Base-by-base conservation (phyloP, 2,329 filamentous ascomycete species). In the Epichloe gansuensis region DNA sequence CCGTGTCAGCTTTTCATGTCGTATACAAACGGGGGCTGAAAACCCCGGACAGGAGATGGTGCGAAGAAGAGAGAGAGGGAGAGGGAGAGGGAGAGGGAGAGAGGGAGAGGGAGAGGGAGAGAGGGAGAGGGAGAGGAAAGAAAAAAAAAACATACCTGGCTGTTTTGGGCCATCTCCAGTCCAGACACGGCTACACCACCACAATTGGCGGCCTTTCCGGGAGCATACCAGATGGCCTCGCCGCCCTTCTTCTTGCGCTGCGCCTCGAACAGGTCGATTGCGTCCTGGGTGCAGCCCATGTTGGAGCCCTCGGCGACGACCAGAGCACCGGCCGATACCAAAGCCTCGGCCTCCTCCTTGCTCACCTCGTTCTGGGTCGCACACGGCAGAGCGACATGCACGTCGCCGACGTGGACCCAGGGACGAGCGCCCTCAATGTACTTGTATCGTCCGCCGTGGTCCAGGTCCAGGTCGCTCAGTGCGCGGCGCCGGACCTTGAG, bases 111-210 rank as follows among this genome's bases (percentile, higher is more conserved):
- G n/a, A n/a, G n/a, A n/a, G n/a, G n/a, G n/a, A n/a, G n/a, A n/a
- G n/a, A n/a, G n/a, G 35, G 27, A 41, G 40, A 4, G 15, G 42
- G 2, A 49, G 23, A 27, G 36, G n/a, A n/a, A n/a, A n/a, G 31
- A 21, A 7, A 4, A 5, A 5, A 15, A 31, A 15, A 25, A 25
- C 50, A 34, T 57, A 65, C 63, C 59, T 69, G 74, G 59, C 85
- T 91, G 81, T 98, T 97, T 81, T 98, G 93, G 7, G 91, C 90
- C 93, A 98, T 98, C 80, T 98, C 93, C 44, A 98, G 82, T 62
- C 93, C 93, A 3, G 89, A 95, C 41, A 98, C 93, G 53, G 93
- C 93, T 53, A 97, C 93, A 77, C 93, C 93, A 70, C 93, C 93
- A 60, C 89, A 89, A 76, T 97, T 97, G 74, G 91, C 88, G 35